Evolutionary conservation across 2,329 filamentous ascomycete species (phyloP).

Genomic region (Ceratocystis harringtonii): DNA sequence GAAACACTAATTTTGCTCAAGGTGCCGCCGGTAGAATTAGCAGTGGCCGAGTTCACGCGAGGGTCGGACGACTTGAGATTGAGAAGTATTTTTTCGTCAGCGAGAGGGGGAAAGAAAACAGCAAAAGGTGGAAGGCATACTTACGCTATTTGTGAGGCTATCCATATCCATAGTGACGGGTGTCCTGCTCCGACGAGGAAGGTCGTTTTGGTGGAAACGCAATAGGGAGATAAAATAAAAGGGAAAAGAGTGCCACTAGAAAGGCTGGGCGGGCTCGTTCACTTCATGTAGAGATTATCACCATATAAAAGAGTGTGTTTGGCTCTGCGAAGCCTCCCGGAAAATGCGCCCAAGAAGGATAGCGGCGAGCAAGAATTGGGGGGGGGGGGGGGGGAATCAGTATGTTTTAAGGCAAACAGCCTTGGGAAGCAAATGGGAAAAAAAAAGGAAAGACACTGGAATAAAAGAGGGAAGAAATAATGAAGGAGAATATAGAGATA

Average conservation of each 20-base stretch:
- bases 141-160: constrained; percentile 11
- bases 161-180: constrained; percentile 5
- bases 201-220: not conserved
- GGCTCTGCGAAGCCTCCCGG: not conserved
- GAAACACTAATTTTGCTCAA: constrained; percentile 24
- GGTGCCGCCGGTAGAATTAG: constrained; percentile 28
- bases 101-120: not conserved
- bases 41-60: constrained; percentile 30
- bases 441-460: not conserved
- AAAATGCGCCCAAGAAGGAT: not conserved
- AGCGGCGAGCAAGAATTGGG: not conserved
- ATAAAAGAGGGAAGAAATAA: not conserved
- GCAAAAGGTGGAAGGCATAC: not conserved
- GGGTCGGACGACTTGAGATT: constrained; percentile 23
- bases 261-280: not conserved
- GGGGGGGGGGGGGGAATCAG: not conserved
- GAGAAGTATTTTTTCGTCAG: not conserved
- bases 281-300: not conserved
- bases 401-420: no score
- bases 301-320: not conserved
- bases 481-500: not conserved
- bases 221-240: not conserved
- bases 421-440: not conserved
- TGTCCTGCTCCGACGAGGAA: not conserved
- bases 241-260: not conserved